Percentiles rank a stretch among this genome's conserved stretches.
Conservation (phyloP, 1,284 basidiomycete genomes). For the Austroboletus novae-zelandiae region DNA sequence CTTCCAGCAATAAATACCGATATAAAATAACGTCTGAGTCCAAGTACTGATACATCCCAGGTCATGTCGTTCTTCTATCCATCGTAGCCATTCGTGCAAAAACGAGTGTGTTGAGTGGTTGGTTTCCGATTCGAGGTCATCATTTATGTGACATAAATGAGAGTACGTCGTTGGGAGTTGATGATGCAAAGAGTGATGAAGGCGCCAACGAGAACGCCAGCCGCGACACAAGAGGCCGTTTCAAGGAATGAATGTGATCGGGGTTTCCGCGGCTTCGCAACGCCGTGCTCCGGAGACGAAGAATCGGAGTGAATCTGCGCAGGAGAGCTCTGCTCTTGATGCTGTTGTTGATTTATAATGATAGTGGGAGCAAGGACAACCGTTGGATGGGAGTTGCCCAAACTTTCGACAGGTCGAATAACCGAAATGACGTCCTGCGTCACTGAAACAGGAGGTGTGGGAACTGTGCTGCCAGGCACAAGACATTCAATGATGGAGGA, state of each 20-base stretch:
- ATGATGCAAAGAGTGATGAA: constrained; percentile 50
- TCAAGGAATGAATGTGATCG: constrained; percentile 37
- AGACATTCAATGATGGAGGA: constrained; percentile 20
- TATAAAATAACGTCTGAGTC: constrained; percentile 24
- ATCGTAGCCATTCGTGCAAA: background rate
- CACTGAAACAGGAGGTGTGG: background rate
- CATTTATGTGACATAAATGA: constrained; percentile 38
- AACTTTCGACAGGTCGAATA: constrained; percentile 1
- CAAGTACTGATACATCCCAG: constrained; percentile 18
- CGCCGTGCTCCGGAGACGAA: constrained; percentile 5
- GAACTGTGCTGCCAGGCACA: background rate
- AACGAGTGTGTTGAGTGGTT: background rate
- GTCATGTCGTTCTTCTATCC: background rate
- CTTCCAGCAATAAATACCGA: constrained; percentile 25
- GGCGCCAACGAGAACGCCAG: constrained; percentile 54
- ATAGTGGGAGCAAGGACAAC: constrained; percentile 27
- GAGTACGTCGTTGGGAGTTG: constrained; percentile 48
- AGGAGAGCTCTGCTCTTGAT: constrained; percentile 11
- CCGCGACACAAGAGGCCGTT: constrained; percentile 49
- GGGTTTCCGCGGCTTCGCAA: constrained; percentile 14
- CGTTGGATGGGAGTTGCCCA: constrained; percentile 5
- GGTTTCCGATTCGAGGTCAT: background rate
- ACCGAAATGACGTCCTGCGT: constrained; percentile 4
- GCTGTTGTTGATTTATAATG: constrained; percentile 27
- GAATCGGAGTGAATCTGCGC: constrained; percentile 8